phyloP scores from a whole-genome alignment of 2,329 filamentous ascomycete species.

The Myotisia sp. region DNA sequence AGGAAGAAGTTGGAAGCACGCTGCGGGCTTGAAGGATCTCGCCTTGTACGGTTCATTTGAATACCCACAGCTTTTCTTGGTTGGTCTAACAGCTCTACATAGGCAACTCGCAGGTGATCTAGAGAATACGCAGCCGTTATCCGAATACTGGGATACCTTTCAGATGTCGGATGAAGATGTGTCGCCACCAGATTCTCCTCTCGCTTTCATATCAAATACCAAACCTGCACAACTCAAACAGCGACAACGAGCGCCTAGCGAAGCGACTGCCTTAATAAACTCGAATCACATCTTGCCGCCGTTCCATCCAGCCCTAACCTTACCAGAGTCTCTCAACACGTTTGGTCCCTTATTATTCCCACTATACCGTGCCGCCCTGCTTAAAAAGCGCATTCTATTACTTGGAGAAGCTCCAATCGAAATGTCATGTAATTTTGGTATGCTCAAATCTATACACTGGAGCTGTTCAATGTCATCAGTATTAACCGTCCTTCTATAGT shows the following conservation, averaged over 20 bases:
- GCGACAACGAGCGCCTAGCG: slow-evolving; percentile 28
- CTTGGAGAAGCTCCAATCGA: slow-evolving; percentile 77
- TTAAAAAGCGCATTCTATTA: slow-evolving; percentile 78
- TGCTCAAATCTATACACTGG: slow-evolving; percentile 7
- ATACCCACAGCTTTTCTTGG: not conserved
- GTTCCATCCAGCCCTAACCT: slow-evolving; percentile 74
- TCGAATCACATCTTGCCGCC: slow-evolving; percentile 49
- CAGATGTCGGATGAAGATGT: slow-evolving; percentile 26
- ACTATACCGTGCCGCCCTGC: slow-evolving; percentile 69
- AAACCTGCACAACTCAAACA: slow-evolving; percentile 33
- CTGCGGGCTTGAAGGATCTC: slow-evolving; percentile 57
- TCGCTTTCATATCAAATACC: slow-evolving; percentile 38
- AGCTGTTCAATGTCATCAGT: slow-evolving; percentile 1
- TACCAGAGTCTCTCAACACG: slow-evolving; percentile 59
- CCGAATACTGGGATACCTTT: slow-evolving; percentile 61
- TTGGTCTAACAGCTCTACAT: slow-evolving; percentile 3
- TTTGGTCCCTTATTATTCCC: slow-evolving; percentile 91
- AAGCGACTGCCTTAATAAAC: slow-evolving; percentile 28
- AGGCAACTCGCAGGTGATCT: slow-evolving; percentile 49
- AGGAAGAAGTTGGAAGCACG: slow-evolving; percentile 81
- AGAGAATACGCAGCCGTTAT: slow-evolving; percentile 48
- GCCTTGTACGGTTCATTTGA: slow-evolving; percentile 42
- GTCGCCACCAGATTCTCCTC: slow-evolving; percentile 32
- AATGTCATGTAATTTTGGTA: slow-evolving; percentile 78
- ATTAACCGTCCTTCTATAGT: slow-evolving; percentile 40